Evolutionary conservation across 306 rosid genomes (phyloP).

Genomic region (Abrus pulchellus): DNA sequence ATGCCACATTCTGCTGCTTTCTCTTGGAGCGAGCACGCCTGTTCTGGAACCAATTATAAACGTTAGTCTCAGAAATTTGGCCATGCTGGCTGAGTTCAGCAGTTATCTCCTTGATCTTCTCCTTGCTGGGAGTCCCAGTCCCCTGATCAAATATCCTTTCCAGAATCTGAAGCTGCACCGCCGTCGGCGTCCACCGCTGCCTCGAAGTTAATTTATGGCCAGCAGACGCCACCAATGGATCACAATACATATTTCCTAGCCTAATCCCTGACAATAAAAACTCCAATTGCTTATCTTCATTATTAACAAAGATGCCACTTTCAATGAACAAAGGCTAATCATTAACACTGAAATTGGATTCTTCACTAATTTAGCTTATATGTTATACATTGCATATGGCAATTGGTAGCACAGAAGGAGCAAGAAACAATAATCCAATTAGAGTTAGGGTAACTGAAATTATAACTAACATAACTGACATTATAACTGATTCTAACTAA

Average conservation of each 20-base stretch:
- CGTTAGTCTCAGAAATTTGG: slow-evolving; percentile 86
- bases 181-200: slow-evolving; percentile 92
- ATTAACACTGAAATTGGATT: background rate
- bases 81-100: slow-evolving; percentile 86
- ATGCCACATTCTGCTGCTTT: slow-evolving; percentile 68
- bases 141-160: slow-evolving; percentile 87
- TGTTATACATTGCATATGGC: background rate
- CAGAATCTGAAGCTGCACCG: slow-evolving; percentile 83
- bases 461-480: background rate
- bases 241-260: slow-evolving; percentile 77
- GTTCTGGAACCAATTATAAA: slow-evolving; percentile 96
- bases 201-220: slow-evolving; percentile 85
- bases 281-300: background rate
- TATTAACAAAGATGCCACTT: background rate
- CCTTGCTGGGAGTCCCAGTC: slow-evolving; percentile 88
- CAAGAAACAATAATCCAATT: background rate
- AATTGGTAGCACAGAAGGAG: background rate
- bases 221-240: slow-evolving; percentile 71
- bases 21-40: slow-evolving; percentile 94
- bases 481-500: background rate
- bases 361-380: background rate
- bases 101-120: slow-evolving; percentile 89
- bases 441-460: background rate
- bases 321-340: background rate
- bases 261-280: slow-evolving; percentile 69